These are phyloP conservation scores for Cutaneotrichosporon sp. DNA, from an alignment of 1,284 basidiomycete genomes.

Conservation along the genomic window DNA sequence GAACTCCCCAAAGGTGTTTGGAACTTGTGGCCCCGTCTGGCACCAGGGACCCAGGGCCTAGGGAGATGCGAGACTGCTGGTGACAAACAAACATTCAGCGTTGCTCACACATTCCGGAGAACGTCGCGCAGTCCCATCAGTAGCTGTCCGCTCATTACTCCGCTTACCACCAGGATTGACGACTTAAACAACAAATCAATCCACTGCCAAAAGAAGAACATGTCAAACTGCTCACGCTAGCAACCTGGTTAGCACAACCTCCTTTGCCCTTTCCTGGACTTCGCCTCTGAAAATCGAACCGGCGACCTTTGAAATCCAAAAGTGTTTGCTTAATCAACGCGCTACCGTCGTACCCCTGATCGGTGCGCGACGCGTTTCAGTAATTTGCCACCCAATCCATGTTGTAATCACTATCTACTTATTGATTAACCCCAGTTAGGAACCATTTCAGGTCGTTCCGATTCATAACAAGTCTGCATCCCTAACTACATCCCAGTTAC, in stretches of 20 bases:
- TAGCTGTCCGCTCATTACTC: too few relatives aligned
- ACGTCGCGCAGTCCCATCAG: too few relatives aligned
- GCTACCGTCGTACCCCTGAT: not conserved
- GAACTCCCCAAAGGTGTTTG: too few relatives aligned
- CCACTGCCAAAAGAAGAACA: not conserved
- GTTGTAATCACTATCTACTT: not conserved
- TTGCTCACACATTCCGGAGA: too few relatives aligned
- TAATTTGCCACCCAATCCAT: not conserved
- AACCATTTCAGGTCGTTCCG: not conserved
- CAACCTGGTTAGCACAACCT: not conserved
- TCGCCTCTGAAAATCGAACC: not conserved
- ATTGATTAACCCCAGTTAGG: not conserved
- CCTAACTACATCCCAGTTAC: not conserved
- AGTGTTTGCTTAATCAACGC: not conserved
- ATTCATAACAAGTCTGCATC: not conserved
- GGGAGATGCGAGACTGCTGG: too few relatives aligned
- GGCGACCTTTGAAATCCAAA: not conserved
- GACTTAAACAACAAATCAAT: not conserved
- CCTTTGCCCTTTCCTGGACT: not conserved
- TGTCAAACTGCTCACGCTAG: not conserved
- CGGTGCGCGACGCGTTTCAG: not conserved
- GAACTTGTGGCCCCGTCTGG: too few relatives aligned
- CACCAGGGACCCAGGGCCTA: too few relatives aligned
- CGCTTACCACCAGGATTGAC: too few relatives aligned
- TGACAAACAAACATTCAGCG: too few relatives aligned